A percentile compares a stretch with the other conserved stretches of the same genome.
Evolutionary conservation across 1,139 yeast genomes (phyloP).

Genomic region (Geotrichum histeridarum): DNA sequence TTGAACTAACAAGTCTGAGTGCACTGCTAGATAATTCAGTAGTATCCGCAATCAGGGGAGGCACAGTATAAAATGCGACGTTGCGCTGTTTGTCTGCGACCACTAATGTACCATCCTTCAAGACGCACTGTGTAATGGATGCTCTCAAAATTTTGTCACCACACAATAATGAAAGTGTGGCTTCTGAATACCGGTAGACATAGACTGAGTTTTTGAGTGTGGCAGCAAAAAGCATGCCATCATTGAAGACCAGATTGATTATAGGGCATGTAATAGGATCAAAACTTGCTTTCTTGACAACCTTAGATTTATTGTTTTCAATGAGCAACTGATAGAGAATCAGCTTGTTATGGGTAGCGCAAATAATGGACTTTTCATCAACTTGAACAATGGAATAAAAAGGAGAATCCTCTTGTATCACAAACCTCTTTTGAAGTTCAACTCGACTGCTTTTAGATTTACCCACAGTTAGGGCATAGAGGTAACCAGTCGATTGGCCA

Average conservation of each 20-base stretch:
- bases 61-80: slow-evolving; percentile 3
- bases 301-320: slow-evolving; percentile 5
- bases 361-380: slow-evolving; percentile 13
- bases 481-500: slow-evolving; percentile 3
- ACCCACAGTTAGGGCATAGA: slow-evolving; percentile 11
- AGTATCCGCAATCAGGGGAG: not conserved
- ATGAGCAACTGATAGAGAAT: slow-evolving; percentile 5
- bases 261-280: not conserved
- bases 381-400: slow-evolving; percentile 10
- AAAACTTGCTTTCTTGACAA: slow-evolving; percentile 6
- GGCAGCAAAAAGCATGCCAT: slow-evolving; percentile 5
- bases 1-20: slow-evolving; percentile 2
- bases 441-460: slow-evolving; percentile 8
- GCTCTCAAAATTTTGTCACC: slow-evolving; percentile 28
- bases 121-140: slow-evolving; percentile 1
- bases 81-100: slow-evolving; percentile 14
- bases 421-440: slow-evolving; percentile 14
- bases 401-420: slow-evolving; percentile 5
- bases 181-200: slow-evolving; percentile 2
- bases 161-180: not conserved
- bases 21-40: slow-evolving; percentile 1
- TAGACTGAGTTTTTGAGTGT: slow-evolving; percentile 11
- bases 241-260: not conserved
- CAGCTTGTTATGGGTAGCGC: slow-evolving; percentile 5
- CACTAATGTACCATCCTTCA: slow-evolving; percentile 7